Evolutionary conservation across 1,284 basidiomycete genomes (phyloP), one percentile per base, ranked within the genome.

Genomic region (Hypsizygus ulmarius): DNA sequence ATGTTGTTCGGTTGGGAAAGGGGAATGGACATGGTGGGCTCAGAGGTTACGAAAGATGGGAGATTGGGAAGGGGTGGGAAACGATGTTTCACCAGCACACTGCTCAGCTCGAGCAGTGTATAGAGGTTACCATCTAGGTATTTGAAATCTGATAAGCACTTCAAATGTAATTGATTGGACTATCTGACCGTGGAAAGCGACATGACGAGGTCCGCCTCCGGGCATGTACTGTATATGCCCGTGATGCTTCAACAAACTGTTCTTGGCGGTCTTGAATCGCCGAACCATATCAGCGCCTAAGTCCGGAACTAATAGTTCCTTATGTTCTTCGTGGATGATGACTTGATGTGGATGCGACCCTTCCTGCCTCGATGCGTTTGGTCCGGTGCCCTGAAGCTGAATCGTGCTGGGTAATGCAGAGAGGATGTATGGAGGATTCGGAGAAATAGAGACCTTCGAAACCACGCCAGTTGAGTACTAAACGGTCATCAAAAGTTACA

Each of bases 261-360:
- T 61, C 1, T 58, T 43, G 0, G 49, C 56, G 47, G 70, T 75
- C 47, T 64, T 67, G 47, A 87, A 71, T 21, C 78, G 72, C 63
- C 74, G 79, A n/a, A 85, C 73, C 45, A 72, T 73, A 60, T 90
- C 87, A 1, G 78, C 70, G 8, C 87, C 87, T 2, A 90, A 68
- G 61, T 90, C 86, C 1, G 87, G 81, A 1, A 90, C 73, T 15
- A 90, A 69, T 8, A 90, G 64, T 55, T 88, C 84, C 16, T 72
- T 63, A 41, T 67, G 64, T 29, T 67, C 57, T 43, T 65, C 59
- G 45, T 62, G 62, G 39, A 77, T 57, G 45, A 75, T 59, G 28
- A 80, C 75, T 58, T 90, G 82, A 62, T 90, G 87, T 0, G 84
- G 82, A 59, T 90, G 87, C 2, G 87, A 72, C 2, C 64, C 64